Evolutionary conservation across 2,329 filamentous ascomycete genomes (phyloP).

Genomic region (Trichoderma sp.): DNA sequence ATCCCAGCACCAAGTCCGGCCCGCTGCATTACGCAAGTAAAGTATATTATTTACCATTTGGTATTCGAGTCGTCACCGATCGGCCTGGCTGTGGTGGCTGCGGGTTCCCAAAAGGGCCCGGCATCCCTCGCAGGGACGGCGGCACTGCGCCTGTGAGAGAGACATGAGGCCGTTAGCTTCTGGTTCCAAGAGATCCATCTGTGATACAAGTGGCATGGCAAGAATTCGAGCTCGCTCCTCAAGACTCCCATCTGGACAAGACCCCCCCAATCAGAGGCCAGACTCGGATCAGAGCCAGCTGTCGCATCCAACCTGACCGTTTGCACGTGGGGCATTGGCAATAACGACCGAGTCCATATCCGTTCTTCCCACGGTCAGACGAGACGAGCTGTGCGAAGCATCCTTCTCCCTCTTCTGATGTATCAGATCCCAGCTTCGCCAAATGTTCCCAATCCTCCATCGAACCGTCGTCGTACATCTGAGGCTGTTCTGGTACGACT

Average conservation of each 20-base stretch:
- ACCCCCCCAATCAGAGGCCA: background rate
- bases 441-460: background rate
- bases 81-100: conserved; percentile 57
- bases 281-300: background rate
- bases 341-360: background rate
- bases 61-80: conserved; percentile 56
- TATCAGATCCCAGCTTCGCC: background rate
- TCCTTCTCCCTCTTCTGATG: background rate
- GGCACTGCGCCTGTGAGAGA: conserved; percentile 52
- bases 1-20: background rate
- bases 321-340: conserved; percentile 16
- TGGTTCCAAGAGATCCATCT: background rate
- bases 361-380: background rate
- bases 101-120: conserved; percentile 56
- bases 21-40: background rate
- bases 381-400: background rate
- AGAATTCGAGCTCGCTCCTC: background rate
- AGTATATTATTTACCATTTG: conserved; percentile 62
- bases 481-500: background rate
- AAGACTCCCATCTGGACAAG: background rate
- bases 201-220: background rate
- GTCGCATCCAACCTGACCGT: background rate
- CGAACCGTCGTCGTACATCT: background rate
- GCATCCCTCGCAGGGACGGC: conserved; percentile 60
- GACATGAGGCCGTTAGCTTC: conserved; percentile 15